Base-by-base conservation (phyloP, 1,139 yeast genomes). In the Nematodospora anomalae region DNA sequence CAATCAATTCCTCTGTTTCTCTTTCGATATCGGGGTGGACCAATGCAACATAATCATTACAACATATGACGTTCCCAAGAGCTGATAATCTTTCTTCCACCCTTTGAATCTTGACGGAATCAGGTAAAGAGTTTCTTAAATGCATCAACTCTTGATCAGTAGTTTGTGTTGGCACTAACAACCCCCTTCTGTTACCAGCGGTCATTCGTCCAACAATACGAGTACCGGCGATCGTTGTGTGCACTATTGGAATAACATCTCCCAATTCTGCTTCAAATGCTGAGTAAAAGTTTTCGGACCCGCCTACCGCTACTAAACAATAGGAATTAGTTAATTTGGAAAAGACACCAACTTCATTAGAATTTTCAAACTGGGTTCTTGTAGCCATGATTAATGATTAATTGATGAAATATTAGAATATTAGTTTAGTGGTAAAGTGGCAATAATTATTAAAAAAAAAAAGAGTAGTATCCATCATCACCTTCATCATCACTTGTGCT, bases 91-190 rank as follows among this genome's bases (percentile, higher is more conserved):
- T 80, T 69, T 94, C 99, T 68, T 94, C 98, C 30, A 94, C 96
- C 64, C 99, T 80, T 71, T 94, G 98, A 53, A 94, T 88, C 67
- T 86, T 89, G 49, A 94, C 97, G 35, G 83, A 66, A 55, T 94
- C 98, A n/a, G 99, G 99, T 52, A 94, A 76, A 45, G 96, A 83
- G 71, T 94, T 94, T 77, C 99, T 80, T 58, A 94, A 71, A 67
- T 94, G 98, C 83, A 89, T 94, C 52, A 94, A 80, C 66, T 94
- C 99, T 67, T 92, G 98, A 63, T 94, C 99, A n/a, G 97, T 88
- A 35, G 98, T 94, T 64, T 90, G 96, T 20, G 95, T 87, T 43
- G 99, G 99, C 12, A 94, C 98, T 41, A 94, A 76, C 49, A 94
- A 72, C 28, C 99, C 99, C 61, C 97, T 80, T 73, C 98, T 83